phyloP scores from a whole-genome alignment of 2,329 filamentous ascomycete genomes.

The Aspergillus novoparasiticus region DNA sequence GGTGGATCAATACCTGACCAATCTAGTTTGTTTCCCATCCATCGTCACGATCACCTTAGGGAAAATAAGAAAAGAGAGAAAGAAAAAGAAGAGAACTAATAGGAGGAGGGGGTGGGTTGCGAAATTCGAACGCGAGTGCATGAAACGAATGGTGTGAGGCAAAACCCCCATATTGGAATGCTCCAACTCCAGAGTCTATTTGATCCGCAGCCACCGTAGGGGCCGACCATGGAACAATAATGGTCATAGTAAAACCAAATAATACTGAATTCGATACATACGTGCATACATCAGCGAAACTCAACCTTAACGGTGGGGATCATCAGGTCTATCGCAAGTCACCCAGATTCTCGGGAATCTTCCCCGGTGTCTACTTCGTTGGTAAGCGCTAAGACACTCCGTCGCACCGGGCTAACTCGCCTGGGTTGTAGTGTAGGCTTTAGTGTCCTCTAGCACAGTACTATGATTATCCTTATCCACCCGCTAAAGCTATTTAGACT shows the following conservation, averaged over 20 bases:
- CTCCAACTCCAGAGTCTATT: conserved; percentile 18
- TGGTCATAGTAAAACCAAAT: not conserved
- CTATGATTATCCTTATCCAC: not conserved
- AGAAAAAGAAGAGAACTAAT: not conserved
- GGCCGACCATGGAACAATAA: not conserved
- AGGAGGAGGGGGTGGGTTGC: not conserved
- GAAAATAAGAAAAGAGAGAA: conserved; percentile 8
- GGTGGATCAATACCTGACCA: conserved; percentile 2
- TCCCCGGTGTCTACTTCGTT: conserved; percentile 5
- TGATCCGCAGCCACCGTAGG: conserved; percentile 8
- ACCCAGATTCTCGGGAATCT: conserved; percentile 18
- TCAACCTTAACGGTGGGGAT: conserved; percentile 21
- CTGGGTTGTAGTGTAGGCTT: not conserved
- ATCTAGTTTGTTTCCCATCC: conserved; percentile 3
- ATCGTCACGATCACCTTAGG: conserved; percentile 1
- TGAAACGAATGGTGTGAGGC: conserved; percentile 1
- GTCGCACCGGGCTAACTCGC: conserved; percentile 6
- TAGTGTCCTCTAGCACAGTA: not conserved
- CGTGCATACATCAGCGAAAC: conserved; percentile 6
- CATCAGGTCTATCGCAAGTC: conserved; percentile 10
- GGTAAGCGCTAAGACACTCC: not conserved
- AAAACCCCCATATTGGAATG: conserved; percentile 17
- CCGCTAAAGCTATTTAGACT: not conserved
- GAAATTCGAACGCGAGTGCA: not conserved
- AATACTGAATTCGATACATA: not conserved